Evolutionary conservation across 106 monocot genomes (phyloP).

Genomic region (Dendrobium catenatum): DNA sequence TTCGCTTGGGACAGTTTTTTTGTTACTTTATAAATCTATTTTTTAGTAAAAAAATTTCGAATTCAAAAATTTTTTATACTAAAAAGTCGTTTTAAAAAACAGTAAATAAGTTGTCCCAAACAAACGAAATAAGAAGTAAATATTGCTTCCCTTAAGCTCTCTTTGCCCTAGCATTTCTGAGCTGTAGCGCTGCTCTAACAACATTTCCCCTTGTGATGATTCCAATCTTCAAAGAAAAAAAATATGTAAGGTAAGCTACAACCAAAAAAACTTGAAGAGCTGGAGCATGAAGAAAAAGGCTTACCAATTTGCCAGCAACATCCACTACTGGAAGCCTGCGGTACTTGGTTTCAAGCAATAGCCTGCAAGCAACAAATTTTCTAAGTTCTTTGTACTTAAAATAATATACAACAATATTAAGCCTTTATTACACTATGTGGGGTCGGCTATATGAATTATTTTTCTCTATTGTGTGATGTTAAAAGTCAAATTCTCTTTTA

Average conservation of each 20-base stretch:
- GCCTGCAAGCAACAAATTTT: slow-evolving; percentile 26
- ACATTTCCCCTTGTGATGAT: slow-evolving; percentile 62
- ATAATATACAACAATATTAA: too few species aligned
- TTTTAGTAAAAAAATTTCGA: too few species aligned
- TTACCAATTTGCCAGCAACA: slow-evolving; percentile 70
- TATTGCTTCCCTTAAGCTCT: neutral
- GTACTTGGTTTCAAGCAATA: slow-evolving; percentile 83
- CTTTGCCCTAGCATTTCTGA: slow-evolving; percentile 31
- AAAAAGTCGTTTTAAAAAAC: too few species aligned
- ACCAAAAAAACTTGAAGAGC: neutral
- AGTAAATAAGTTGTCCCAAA: too few species aligned
- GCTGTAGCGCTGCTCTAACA: slow-evolving; percentile 49
- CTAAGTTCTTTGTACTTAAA: neutral
- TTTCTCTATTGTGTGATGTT: too few species aligned
- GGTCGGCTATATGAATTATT: too few species aligned
- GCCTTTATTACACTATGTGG: too few species aligned
- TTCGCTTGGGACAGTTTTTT: too few species aligned
- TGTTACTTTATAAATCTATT: too few species aligned
- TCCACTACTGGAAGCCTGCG: slow-evolving; percentile 91
- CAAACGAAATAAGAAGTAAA: too few species aligned
- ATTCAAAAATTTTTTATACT: too few species aligned
- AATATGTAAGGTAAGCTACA: neutral
- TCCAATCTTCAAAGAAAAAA: slow-evolving; percentile 31
- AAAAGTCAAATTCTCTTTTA: too few species aligned
- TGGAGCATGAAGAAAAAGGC: neutral